Base-by-base conservation (phyloP, 2,329 filamentous ascomycete species). In the Epichloe sylvatica region DNA sequence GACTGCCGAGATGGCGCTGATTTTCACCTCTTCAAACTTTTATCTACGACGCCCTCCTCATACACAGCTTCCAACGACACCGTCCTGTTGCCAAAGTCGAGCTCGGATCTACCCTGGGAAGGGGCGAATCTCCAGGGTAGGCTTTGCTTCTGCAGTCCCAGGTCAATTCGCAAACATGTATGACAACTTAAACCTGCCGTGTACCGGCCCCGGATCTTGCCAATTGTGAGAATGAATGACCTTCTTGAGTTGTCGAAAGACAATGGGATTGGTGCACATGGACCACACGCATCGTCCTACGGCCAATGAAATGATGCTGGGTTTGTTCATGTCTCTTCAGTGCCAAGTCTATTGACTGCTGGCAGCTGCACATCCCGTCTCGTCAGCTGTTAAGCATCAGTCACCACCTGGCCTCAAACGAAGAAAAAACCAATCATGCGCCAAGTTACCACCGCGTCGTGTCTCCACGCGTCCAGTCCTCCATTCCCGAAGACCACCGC, bases 1-100 rank as follows among this genome's bases (percentile, higher is more conserved):
- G 46, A 73, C 72, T 2, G 79, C 67, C 56, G 78, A 65, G 36
- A 80, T 47, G 1, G 69, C 74, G 45, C 63, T 64, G 38, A 77
- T 65, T 12, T 58, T 60, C 4, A 68, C 59, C 0, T 71, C 57
- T 54, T 76, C 72, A 44, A 75, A 77, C 35, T 63, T 64, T 63
- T 64, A 4, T 60, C 60, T 0, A 76, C 65, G 1, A 69, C 70
- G 4, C 59, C 51, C 1, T 69, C 69, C 51, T 71, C 66, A 40
- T 76, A 76, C 0, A 75, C 64, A 0, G 76, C 65, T 8, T 60
- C 59, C 3, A 69, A 19, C 17, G 17, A 19, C 2, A 19, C 17
- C 17, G 2, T 19, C 17, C 70, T 66, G 25, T 70, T 63, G 0
- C 64, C 63, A 35, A 76, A 70, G 52, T 77, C 74, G 3, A 69